These are phyloP conservation scores for Dactylellina drechsleri DNA, from an alignment of 2,329 filamentous ascomycete genomes.

Conservation along the genomic window DNA sequence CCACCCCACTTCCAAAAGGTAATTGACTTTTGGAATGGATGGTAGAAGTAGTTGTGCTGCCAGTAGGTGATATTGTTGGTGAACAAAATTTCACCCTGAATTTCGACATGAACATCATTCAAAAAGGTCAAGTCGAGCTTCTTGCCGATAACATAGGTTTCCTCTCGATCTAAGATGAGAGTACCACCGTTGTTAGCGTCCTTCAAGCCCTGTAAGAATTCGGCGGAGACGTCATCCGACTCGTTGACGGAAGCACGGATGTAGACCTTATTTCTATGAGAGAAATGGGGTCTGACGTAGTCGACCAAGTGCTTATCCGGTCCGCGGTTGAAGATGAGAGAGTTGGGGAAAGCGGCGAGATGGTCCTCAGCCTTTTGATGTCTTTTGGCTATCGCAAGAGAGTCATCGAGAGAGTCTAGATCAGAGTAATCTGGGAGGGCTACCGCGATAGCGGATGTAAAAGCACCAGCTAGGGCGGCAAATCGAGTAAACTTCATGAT, in stretches of 20 bases:
- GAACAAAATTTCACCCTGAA: constrained; percentile 70
- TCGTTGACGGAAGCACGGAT: constrained; percentile 68
- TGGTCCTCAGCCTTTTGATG: constrained; percentile 12
- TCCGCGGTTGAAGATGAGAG: constrained; percentile 29
- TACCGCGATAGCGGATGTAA: constrained; percentile 35
- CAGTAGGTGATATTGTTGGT: constrained; percentile 65
- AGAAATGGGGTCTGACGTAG: constrained; percentile 53
- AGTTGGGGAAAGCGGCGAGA: constrained; percentile 38
- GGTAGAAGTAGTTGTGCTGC: constrained; percentile 67
- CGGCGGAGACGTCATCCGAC: constrained; percentile 68
- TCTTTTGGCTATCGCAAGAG: constrained; percentile 21
- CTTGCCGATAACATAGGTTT: constrained; percentile 70
- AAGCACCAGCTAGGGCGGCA: constrained; percentile 39
- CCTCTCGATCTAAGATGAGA: constrained; percentile 67
- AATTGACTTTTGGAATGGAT: constrained; percentile 68
- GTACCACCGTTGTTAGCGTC: constrained; percentile 71
- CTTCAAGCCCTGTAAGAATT: constrained; percentile 68
- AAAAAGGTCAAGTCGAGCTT: constrained; percentile 70
- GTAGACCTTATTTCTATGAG: constrained; percentile 64
- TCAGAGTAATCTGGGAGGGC: constrained; percentile 45
- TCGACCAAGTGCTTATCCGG: constrained; percentile 47
- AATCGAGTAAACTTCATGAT: constrained; percentile 50
- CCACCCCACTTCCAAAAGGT: constrained; percentile 74
- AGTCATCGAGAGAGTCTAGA: constrained; percentile 43
- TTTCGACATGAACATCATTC: constrained; percentile 68